Percentiles rank a stretch among this genome's conserved stretches.
Evolutionary conservation across 129 eudicot genomes (phyloP).

Genomic region (Artemisia annua): DNA sequence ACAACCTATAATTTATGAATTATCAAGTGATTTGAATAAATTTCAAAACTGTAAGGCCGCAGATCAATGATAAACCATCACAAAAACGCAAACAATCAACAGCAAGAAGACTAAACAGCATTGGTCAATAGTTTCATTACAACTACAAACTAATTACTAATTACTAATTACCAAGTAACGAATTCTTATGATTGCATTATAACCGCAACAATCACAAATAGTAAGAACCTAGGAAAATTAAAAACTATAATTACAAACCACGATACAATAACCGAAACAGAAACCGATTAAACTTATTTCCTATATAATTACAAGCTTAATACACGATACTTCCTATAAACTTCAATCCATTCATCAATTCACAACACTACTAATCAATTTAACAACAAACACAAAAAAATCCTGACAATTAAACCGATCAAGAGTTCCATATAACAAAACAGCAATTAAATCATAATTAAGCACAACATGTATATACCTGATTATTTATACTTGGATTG

Average conservation of each 20-base stretch:
- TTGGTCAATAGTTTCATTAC: not conserved
- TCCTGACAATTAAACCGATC: not conserved
- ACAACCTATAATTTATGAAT: too few species aligned
- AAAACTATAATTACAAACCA: too few species aligned
- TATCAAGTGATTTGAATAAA: not conserved
- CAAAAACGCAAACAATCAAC: conserved; percentile 1
- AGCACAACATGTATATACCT: not conserved
- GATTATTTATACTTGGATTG: not conserved
- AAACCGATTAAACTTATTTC: too few species aligned
- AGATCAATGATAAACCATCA: not conserved
- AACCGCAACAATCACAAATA: too few species aligned
- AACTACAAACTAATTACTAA: too few species aligned
- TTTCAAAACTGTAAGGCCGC: not conserved
- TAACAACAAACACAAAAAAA: conserved; percentile 8
- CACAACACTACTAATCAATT: not conserved
- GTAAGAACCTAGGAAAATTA: too few species aligned
- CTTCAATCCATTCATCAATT: not conserved
- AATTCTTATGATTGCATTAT: too few species aligned
- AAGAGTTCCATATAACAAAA: not conserved
- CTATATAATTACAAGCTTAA: too few species aligned
- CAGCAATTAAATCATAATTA: not conserved
- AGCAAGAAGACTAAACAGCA: too few species aligned
- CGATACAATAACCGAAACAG: too few species aligned
- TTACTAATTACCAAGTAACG: too few species aligned
- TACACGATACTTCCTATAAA: not conserved